Percentiles rank a stretch among this genome's conserved stretches.
Evolutionary conservation across 225 moss, liverwort and hornwort genomes (phyloP).

Genomic region (Thuidium tamariscinum): DNA sequence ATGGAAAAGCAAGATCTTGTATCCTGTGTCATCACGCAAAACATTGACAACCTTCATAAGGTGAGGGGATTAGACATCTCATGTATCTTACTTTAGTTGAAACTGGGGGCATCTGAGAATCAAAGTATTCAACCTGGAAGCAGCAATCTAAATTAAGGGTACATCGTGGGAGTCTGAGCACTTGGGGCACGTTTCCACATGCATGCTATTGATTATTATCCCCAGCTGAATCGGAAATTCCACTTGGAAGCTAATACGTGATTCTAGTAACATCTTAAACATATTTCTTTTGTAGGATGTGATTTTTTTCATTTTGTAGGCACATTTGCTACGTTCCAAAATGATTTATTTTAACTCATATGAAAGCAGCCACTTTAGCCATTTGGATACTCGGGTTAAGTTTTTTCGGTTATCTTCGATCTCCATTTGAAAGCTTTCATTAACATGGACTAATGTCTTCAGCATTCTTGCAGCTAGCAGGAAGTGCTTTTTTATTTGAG

Average conservation of each 20-base stretch:
- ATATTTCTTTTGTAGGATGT: neutral
- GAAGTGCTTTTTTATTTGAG: conserved; percentile 21
- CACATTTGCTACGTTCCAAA: neutral
- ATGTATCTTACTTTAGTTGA: neutral
- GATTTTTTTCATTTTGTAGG: neutral
- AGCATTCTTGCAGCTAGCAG: conserved; percentile 13
- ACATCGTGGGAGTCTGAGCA: neutral
- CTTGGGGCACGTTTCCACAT: neutral
- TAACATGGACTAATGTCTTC: neutral
- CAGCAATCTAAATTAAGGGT: neutral
- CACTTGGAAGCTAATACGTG: neutral
- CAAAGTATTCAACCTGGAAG: neutral
- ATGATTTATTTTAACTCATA: neutral
- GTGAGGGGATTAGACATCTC: neutral
- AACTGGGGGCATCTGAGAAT: neutral
- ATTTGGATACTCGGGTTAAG: neutral
- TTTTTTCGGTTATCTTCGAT: neutral
- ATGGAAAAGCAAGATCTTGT: conserved; percentile 29
- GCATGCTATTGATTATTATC: neutral
- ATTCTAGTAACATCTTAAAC: neutral
- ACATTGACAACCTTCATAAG: conserved; percentile 39
- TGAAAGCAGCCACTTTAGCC: neutral
- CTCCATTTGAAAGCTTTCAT: neutral
- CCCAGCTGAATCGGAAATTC: neutral
- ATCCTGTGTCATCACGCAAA: conserved; percentile 39